These are phyloP conservation scores for Verticillium isaacii DNA, from an alignment of 2,329 filamentous ascomycete genomes.

Conservation along the genomic window DNA sequence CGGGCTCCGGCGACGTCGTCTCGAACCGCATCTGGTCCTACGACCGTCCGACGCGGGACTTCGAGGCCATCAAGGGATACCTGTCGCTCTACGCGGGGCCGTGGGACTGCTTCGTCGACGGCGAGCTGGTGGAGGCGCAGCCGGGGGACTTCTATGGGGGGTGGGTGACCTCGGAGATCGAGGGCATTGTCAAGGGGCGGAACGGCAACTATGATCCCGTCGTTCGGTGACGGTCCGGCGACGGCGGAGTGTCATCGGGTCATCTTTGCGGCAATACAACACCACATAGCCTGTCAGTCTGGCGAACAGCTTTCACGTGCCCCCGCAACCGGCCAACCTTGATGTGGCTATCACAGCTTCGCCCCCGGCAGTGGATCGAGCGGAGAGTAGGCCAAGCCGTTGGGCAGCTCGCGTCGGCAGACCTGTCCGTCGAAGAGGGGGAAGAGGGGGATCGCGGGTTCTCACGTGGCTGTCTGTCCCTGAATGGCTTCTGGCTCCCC, in stretches of 20 bases:
- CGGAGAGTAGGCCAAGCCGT: background rate
- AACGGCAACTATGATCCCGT: constrained; percentile 34
- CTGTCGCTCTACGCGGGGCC: constrained; percentile 57
- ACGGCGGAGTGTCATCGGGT: background rate
- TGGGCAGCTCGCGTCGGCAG: background rate
- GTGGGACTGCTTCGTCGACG: constrained; percentile 59
- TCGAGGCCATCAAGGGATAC: constrained; percentile 48
- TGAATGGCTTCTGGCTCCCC: background rate
- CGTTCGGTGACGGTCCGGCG: constrained; percentile 12
- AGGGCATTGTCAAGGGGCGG: constrained; percentile 42
- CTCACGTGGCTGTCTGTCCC: background rate
- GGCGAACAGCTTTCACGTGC: background rate
- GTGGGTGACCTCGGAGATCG: constrained; percentile 58
- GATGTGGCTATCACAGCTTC: background rate
- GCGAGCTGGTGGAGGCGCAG: constrained; percentile 54
- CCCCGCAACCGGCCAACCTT: background rate
- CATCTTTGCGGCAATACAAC: background rate
- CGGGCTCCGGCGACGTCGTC: constrained; percentile 28
- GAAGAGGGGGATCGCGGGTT: background rate
- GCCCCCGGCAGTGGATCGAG: background rate
- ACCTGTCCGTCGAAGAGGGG: background rate
- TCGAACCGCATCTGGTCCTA: constrained; percentile 56
- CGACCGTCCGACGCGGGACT: constrained; percentile 45
- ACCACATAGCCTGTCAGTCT: background rate
- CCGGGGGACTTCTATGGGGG: constrained; percentile 61